Evolutionary conservation across 768 basidiomycete species (phyloP).

Genomic region (Trametes cingulata): DNA sequence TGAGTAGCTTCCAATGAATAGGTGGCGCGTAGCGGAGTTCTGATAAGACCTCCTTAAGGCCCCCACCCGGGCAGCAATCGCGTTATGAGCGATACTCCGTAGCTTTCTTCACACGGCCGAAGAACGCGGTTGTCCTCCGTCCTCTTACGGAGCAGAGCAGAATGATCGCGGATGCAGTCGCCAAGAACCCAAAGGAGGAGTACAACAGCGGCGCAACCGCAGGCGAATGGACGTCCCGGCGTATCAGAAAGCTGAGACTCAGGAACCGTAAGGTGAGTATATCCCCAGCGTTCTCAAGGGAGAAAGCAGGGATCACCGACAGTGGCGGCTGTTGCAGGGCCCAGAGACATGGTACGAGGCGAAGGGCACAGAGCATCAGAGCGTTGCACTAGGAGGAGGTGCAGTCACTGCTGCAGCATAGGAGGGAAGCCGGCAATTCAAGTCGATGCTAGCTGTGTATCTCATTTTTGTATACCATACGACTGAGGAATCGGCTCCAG

Average conservation of each 20-base stretch:
- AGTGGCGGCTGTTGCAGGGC: conserved; percentile 17
- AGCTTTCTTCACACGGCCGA: conserved; percentile 39
- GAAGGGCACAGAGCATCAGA: conserved; percentile 32
- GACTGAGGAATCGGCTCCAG: not conserved
- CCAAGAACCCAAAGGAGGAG: conserved; percentile 19
- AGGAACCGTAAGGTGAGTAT: conserved; percentile 29
- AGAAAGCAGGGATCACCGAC: not conserved
- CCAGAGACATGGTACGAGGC: conserved; percentile 30
- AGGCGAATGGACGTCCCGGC: conserved; percentile 28
- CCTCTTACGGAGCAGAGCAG: conserved; percentile 29
- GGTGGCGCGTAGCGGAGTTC: not conserved
- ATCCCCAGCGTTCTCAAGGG: too few relatives aligned
- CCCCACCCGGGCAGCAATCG: conserved; percentile 38
- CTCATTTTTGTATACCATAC: not conserved
- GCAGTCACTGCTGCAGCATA: conserved; percentile 12
- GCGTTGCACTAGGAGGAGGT: not conserved
- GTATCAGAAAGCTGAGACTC: conserved; percentile 28
- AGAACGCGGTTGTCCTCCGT: conserved; percentile 32
- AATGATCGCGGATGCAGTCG: conserved; percentile 26
- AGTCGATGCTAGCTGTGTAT: not conserved
- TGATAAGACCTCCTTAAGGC: conserved; percentile 32
- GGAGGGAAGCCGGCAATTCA: not conserved
- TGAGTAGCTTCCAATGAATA: conserved; percentile 25
- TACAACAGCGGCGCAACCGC: conserved; percentile 29
- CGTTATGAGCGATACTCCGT: conserved; percentile 35